phyloP scores from a whole-genome alignment of 345 rosid species.

The Eucalyptus decipiens region DNA sequence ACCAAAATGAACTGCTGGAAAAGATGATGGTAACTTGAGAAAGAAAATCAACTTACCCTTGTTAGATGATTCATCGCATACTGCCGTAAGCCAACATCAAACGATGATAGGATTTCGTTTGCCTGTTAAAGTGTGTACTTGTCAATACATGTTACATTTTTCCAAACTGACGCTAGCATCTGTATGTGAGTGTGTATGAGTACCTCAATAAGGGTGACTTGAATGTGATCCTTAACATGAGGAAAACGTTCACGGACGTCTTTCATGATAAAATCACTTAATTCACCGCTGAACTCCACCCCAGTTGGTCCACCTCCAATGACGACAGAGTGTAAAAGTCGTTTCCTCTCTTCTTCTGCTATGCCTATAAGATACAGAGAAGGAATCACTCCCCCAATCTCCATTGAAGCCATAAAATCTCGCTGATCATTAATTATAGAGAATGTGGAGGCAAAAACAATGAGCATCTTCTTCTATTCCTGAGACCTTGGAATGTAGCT shows the following conservation, averaged over 20 bases:
- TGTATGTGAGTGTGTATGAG: not conserved
- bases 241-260: slow-evolving; percentile 67
- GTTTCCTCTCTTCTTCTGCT: slow-evolving; percentile 43
- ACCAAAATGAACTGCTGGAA: not conserved
- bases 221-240: slow-evolving; percentile 65
- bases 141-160: not conserved
- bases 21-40: not conserved
- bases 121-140: slow-evolving; percentile 26
- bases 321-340: slow-evolving; percentile 73
- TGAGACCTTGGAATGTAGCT: not conserved
- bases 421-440: not conserved
- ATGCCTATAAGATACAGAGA: slow-evolving; percentile 32
- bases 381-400: not conserved
- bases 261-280: slow-evolving; percentile 90
- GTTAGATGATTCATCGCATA: slow-evolving; percentile 55
- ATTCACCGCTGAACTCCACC: slow-evolving; percentile 87
- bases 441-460: not conserved
- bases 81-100: slow-evolving; percentile 55
- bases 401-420: not conserved
- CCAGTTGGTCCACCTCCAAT: slow-evolving; percentile 98
- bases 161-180: too few relatives aligned
- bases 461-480: not conserved
- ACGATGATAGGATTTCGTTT: slow-evolving; percentile 76
- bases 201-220: slow-evolving; percentile 96
- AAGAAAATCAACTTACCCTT: slow-evolving; percentile 18